phyloP scores from a whole-genome alignment of 495 filamentous ascomycete genomes.

The Penicillium soppii region DNA sequence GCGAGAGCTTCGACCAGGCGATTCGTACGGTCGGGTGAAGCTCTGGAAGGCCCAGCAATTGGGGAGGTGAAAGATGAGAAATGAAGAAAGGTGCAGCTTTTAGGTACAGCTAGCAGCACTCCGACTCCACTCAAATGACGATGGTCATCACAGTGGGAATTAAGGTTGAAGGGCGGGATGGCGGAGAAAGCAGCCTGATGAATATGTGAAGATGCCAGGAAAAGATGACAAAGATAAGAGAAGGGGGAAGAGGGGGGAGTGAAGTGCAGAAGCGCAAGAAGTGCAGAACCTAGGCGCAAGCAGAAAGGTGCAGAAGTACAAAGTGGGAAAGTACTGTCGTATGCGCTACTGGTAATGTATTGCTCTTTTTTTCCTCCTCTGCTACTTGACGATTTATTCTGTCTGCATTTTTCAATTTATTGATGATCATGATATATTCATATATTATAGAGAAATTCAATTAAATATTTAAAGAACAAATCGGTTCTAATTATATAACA shows the following conservation, averaged over 20 bases:
- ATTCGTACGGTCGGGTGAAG: neutral
- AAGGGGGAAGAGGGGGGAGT: constrained; percentile 5
- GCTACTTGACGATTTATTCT: neutral
- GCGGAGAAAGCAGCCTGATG: no score
- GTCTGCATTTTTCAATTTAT: no score
- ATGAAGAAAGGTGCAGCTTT: neutral
- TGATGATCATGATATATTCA: no score
- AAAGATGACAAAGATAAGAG: constrained; percentile 8
- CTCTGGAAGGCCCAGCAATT: neutral
- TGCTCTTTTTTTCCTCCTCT: neutral
- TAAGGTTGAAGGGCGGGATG: neutral
- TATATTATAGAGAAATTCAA: no score
- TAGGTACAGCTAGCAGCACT: neutral
- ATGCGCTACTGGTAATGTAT: neutral
- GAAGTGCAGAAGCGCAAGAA: constrained; percentile 2
- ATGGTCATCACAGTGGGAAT: constrained; percentile 2
- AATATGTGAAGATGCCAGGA: no score
- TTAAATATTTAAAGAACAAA: no score
- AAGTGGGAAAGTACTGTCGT: neutral
- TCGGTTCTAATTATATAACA: no score
- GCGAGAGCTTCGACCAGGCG: neutral
- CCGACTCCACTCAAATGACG: neutral
- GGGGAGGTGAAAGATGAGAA: no score
- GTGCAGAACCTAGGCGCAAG: neutral
- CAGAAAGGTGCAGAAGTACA: constrained; percentile 9